Conservation (phyloP, 257 asterid species). For the Voacanga thouarsii region DNA sequence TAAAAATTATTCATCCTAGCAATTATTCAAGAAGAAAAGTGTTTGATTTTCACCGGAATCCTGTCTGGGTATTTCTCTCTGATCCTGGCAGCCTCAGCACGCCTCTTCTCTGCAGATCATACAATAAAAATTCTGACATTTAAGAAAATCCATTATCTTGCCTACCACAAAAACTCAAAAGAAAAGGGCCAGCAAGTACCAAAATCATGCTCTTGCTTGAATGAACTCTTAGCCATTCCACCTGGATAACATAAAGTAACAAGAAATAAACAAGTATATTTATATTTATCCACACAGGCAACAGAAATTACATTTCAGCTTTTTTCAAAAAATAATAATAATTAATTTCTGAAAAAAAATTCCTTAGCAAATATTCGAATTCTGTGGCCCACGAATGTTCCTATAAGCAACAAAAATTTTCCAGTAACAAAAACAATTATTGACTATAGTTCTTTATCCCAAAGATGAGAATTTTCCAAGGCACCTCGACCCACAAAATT, state of each 20-base stretch:
- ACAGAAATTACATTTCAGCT: background rate
- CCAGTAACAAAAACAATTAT: background rate
- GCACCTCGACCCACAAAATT: background rate
- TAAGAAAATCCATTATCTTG: background rate
- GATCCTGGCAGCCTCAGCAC: slow-evolving; percentile 67
- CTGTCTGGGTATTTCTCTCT: slow-evolving; percentile 75
- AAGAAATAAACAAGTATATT: background rate
- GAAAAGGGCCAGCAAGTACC: slow-evolving; percentile 33
- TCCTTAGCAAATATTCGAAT: background rate
- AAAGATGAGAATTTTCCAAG: background rate
- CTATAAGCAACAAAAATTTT: background rate
- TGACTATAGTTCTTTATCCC: background rate
- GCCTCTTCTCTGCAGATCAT: slow-evolving; percentile 50
- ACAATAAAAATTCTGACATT: background rate
- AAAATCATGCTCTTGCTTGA: slow-evolving; percentile 66
- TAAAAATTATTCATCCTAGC: background rate
- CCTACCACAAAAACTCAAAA: slow-evolving; percentile 9
- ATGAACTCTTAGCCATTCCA: slow-evolving; percentile 55
- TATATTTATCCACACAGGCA: background rate
- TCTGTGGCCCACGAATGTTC: slow-evolving; percentile 3
- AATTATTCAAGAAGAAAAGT: background rate
- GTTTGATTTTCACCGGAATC: slow-evolving; percentile 52
- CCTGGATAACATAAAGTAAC: slow-evolving; percentile 22
- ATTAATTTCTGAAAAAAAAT: background rate
- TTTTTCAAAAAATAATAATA: background rate